phyloP scores from a whole-genome alignment of 1,139 yeast genomes.

The Diutina mesorugosa region DNA sequence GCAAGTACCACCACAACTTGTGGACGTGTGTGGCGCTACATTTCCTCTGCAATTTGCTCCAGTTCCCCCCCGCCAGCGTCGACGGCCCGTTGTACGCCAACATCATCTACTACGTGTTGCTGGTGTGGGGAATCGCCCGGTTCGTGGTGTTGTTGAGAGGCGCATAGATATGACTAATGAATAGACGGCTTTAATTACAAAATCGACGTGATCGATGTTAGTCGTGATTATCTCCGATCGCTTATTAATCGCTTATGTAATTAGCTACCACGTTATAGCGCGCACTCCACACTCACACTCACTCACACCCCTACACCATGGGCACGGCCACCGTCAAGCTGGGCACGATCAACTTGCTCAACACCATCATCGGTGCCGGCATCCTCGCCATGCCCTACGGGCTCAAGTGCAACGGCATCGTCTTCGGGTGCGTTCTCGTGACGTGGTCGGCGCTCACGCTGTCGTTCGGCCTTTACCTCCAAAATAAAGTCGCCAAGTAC shows the following conservation, averaged over 20 bases:
- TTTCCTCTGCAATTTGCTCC: constrained; percentile 63
- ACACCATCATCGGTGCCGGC: constrained; percentile 46
- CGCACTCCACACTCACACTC: not conserved
- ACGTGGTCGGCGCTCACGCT: constrained; percentile 37
- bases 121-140: not conserved
- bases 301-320: not conserved
- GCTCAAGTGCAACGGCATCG: constrained; percentile 34
- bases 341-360: constrained; percentile 38
- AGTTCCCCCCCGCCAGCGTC: constrained; percentile 39
- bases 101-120: not conserved
- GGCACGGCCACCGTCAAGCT: constrained; percentile 19
- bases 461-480: constrained; percentile 39
- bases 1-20: constrained; percentile 30
- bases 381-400: constrained; percentile 48
- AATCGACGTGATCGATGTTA: no score
- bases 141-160: not conserved
- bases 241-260: not conserved
- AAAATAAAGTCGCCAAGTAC: constrained; percentile 37
- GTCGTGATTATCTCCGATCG: not conserved
- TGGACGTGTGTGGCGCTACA: constrained; percentile 61
- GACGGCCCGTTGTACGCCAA: constrained; percentile 2
- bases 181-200: not conserved
- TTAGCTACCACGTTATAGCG: not conserved
- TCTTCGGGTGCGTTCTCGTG: constrained; percentile 33
- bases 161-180: not conserved